A percentile compares a stretch with the other conserved stretches of the same genome.
Evolutionary conservation across 2,329 filamentous ascomycete species (phyloP).

Genomic region (Calonectria multiphialidica): DNA sequence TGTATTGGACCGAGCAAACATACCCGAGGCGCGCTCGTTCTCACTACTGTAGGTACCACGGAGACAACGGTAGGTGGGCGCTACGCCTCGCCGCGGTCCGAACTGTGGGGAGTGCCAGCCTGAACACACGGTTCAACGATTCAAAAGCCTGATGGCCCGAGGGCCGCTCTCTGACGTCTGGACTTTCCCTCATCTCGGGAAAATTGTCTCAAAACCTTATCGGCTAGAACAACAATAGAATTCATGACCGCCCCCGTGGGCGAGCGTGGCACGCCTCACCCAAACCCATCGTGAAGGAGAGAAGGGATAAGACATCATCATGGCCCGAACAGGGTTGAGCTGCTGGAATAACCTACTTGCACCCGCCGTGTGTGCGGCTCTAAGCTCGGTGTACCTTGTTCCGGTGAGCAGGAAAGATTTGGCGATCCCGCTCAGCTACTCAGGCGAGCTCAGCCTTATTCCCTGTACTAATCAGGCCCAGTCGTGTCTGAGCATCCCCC

Average conservation of each 20-base stretch:
- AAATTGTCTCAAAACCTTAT: slow-evolving; percentile 6
- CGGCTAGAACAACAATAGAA: slow-evolving; percentile 2
- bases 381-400: slow-evolving; percentile 14
- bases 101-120: slow-evolving; percentile 23
- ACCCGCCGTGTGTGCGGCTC: slow-evolving; percentile 27
- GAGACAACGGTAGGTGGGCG: slow-evolving; percentile 9
- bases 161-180: not conserved
- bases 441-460: slow-evolving; percentile 36
- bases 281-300: not conserved
- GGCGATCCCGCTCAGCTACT: slow-evolving; percentile 35
- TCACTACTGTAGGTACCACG: slow-evolving; percentile 23
- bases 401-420: slow-evolving; percentile 33
- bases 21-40: slow-evolving; percentile 12
- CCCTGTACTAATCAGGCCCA: slow-evolving; percentile 1
- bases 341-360: slow-evolving; percentile 24
- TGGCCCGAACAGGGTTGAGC: not conserved
- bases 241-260: not conserved
- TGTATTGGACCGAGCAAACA: not conserved
- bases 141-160: not conserved
- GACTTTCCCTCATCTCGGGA: not conserved
- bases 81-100: slow-evolving; percentile 11
- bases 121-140: not conserved
- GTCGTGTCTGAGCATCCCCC: not conserved
- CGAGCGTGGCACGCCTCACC: not conserved
- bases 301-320: not conserved